These are phyloP conservation scores for Aspergillus unguis DNA, from an alignment of 2,329 filamentous ascomycete genomes.

Conservation along the genomic window DNA sequence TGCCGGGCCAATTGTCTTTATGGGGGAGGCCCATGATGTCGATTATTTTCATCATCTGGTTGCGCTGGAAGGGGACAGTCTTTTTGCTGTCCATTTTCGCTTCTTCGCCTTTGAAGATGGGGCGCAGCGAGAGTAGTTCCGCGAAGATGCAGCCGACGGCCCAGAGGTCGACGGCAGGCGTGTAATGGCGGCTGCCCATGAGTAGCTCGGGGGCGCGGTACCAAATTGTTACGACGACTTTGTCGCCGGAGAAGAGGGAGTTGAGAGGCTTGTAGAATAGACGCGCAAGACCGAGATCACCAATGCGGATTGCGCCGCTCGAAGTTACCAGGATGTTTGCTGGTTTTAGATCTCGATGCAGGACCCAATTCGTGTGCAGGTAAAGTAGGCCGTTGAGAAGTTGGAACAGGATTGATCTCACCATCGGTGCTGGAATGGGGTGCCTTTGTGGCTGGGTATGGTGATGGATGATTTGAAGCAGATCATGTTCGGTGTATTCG, in stretches of 20 bases:
- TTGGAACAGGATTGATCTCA: conserved; percentile 91
- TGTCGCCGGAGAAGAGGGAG: conserved; percentile 88
- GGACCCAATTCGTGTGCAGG: conserved; percentile 92
- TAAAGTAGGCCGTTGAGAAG: conserved; percentile 93
- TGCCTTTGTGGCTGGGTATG: conserved; percentile 86
- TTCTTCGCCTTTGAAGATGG: conserved; percentile 98
- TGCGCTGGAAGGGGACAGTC: conserved; percentile 92
- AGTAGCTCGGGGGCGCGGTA: conserved; percentile 94
- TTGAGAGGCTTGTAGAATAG: conserved; percentile 93
- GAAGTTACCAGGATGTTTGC: conserved; percentile 99
- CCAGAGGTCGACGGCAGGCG: conserved; percentile 95
- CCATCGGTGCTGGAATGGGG: conserved; percentile 80
- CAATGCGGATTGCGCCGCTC: conserved; percentile 84
- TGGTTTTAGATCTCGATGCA: conserved; percentile 94
- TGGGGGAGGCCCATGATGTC: conserved; percentile 91
- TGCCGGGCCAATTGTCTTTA: conserved; percentile 82
- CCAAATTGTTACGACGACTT: conserved; percentile 99
- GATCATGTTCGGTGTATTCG: conserved; percentile 95
- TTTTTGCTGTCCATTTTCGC: conserved; percentile 99
- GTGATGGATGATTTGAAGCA: conserved; percentile 97
- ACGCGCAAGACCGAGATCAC: conserved; percentile 86
- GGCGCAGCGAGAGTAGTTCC: conserved; percentile 80
- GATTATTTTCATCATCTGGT: conserved; percentile 98
- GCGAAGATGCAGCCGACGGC: conserved; percentile 97
- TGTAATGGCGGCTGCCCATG: conserved; percentile 91